These are phyloP conservation scores for Botryotinia globosa DNA, from an alignment of 2,329 filamentous ascomycete genomes.

Conservation along the genomic window DNA sequence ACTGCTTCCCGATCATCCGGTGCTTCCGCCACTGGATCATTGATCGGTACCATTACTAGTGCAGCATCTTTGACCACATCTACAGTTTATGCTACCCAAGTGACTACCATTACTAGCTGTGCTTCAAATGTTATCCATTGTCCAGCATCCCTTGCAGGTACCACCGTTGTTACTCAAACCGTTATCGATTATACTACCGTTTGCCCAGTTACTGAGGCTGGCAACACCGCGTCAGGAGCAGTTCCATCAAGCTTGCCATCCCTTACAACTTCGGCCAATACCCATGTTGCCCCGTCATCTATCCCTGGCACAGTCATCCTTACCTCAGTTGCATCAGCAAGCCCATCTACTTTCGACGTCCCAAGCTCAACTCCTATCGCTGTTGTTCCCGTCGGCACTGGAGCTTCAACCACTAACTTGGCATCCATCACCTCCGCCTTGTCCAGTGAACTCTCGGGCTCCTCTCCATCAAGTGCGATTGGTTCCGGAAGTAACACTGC, in stretches of 20 bases:
- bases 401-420: background rate
- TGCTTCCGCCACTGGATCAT: background rate
- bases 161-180: conserved; percentile 25
- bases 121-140: conserved; percentile 26
- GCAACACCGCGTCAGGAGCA: background rate
- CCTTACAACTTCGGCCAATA: background rate
- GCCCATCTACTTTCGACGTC: background rate
- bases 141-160: conserved; percentile 19
- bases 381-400: background rate
- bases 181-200: conserved; percentile 25
- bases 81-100: conserved; percentile 24
- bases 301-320: background rate
- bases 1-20: background rate
- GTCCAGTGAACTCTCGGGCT: background rate
- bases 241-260: background rate
- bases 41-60: conserved; percentile 21
- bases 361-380: background rate
- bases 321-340: background rate
- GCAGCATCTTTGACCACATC: conserved; percentile 25
- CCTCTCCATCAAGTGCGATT: background rate
- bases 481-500: background rate
- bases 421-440: conserved; percentile 10
- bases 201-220: conserved; percentile 22
- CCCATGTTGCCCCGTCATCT: background rate
- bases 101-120: conserved; percentile 25